Percentiles rank a stretch among this genome's conserved stretches.
These are phyloP conservation scores for Arthrobotrys megalospora DNA, from an alignment of 2,329 filamentous ascomycete genomes.

Conservation along the genomic window DNA sequence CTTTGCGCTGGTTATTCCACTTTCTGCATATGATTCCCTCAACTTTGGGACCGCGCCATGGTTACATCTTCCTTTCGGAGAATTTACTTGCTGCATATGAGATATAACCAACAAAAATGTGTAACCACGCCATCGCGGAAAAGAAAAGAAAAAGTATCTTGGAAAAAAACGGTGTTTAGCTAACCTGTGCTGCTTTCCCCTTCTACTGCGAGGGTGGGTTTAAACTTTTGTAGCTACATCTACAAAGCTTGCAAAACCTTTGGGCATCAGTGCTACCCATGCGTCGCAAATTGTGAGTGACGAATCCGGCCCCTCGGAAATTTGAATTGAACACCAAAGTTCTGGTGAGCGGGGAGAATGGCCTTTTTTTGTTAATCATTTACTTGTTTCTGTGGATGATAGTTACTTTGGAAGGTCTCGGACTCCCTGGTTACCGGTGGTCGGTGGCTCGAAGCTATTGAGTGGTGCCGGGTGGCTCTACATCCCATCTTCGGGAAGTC, in stretches of 20 bases:
- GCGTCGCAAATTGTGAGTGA: conserved; percentile 77
- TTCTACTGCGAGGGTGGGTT: background rate
- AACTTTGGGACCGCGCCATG: conserved; percentile 23
- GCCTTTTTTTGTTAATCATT: background rate
- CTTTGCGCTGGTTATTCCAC: background rate
- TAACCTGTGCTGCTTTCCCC: conserved; percentile 14
- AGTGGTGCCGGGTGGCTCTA: conserved; percentile 80
- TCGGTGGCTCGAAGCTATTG: conserved; percentile 73
- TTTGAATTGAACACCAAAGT: background rate
- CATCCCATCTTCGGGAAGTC: conserved; percentile 78
- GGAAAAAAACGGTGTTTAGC: conserved; percentile 65
- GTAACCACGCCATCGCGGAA: conserved; percentile 62
- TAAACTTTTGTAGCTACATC: conserved; percentile 61
- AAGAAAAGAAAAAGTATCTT: conserved; percentile 1
- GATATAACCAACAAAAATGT: conserved; percentile 63
- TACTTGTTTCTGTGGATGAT: conserved; percentile 65
- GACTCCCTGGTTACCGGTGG: conserved; percentile 73
- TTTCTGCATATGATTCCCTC: conserved; percentile 13
- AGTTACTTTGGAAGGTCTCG: conserved; percentile 88
- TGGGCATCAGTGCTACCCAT: conserved; percentile 76
- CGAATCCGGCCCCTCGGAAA: conserved; percentile 38
- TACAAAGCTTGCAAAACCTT: conserved; percentile 68
- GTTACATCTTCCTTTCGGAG: conserved; percentile 55
- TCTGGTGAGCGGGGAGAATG: conserved; percentile 55
- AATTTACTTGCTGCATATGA: conserved; percentile 60